Evolutionary conservation across 179 eudicot genomes (phyloP).

Genomic region (Amaranthus tricolor): DNA sequence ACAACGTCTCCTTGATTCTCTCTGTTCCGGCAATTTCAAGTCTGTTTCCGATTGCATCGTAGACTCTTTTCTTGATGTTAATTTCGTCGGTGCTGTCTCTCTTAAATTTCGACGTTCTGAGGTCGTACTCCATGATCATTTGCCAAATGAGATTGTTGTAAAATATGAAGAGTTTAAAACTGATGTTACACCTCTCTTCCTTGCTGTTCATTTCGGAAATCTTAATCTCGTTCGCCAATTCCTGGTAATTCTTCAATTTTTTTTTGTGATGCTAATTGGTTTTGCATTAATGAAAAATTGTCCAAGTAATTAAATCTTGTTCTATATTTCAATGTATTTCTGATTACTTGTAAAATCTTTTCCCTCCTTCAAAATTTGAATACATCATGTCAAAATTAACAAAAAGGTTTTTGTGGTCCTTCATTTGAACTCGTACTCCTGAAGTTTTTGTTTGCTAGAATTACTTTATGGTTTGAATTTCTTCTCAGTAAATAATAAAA

Average conservation of each 20-base stretch:
- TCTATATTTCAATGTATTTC: background rate
- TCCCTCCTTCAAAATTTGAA: background rate
- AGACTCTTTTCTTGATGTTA: conserved; percentile 64
- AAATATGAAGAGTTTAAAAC: conserved; percentile 60
- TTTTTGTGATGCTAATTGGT: background rate
- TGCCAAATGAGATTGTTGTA: conserved; percentile 46
- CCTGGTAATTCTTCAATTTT: conserved; percentile 44
- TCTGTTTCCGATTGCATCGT: conserved; percentile 39
- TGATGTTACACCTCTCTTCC: conserved; percentile 80
- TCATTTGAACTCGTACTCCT: background rate
- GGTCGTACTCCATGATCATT: conserved; percentile 45
- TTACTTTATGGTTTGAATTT: too few species aligned
- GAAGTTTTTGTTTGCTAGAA: too few species aligned
- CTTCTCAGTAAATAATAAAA: background rate
- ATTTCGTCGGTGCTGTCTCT: conserved; percentile 62
- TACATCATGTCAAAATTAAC: background rate
- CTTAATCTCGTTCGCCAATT: conserved; percentile 52
- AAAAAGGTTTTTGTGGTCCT: conserved; percentile 5
- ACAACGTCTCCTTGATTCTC: conserved; percentile 61
- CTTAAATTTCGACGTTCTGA: conserved; percentile 57
- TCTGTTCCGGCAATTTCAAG: conserved; percentile 38
- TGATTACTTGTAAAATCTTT: background rate
- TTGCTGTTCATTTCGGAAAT: conserved; percentile 64
- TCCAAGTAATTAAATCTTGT: too few species aligned
- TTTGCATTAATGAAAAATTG: background rate